Evolutionary conservation across 768 basidiomycete genomes (phyloP).

Genomic region (Boletales sp.): DNA sequence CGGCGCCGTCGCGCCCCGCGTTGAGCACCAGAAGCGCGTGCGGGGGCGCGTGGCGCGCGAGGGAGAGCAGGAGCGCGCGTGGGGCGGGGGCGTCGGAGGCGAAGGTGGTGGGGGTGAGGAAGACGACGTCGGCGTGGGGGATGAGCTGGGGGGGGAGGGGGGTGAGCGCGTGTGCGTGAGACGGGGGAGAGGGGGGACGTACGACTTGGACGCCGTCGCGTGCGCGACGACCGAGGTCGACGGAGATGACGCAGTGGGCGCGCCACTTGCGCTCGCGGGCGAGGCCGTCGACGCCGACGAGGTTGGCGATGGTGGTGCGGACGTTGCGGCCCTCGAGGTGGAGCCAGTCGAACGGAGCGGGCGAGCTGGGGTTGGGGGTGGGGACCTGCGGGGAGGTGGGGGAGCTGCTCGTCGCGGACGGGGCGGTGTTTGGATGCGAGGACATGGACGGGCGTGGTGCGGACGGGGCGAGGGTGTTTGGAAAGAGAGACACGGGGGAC

Average conservation of each 20-base stretch:
- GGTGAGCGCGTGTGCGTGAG: neutral
- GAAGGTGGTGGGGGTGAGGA: slow-evolving; percentile 42
- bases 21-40: slow-evolving; percentile 81
- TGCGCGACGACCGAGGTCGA: slow-evolving; percentile 71
- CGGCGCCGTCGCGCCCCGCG: slow-evolving; percentile 78
- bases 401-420: slow-evolving; percentile 21
- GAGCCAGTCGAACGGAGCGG: slow-evolving; percentile 83
- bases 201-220: slow-evolving; percentile 80
- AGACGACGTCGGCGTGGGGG: slow-evolving; percentile 80
- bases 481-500: slow-evolving; percentile 30
- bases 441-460: slow-evolving; percentile 34
- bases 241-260: slow-evolving; percentile 74
- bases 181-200: slow-evolving; percentile 26
- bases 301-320: slow-evolving; percentile 75
- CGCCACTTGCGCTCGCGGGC: slow-evolving; percentile 84
- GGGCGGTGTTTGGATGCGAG: slow-evolving; percentile 30
- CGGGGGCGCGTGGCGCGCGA: slow-evolving; percentile 60
- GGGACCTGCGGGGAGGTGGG: slow-evolving; percentile 14
- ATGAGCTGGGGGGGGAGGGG: slow-evolving; percentile 51
- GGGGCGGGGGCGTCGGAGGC: slow-evolving; percentile 44
- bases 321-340: slow-evolving; percentile 82
- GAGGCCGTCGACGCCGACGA: slow-evolving; percentile 75
- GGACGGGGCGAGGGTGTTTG: slow-evolving; percentile 18
- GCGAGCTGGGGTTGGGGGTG: slow-evolving; percentile 49
- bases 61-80: slow-evolving; percentile 72